Conservation (phyloP, 192 early-diverging fungal species). For the Gonapodya prolifera region DNA sequence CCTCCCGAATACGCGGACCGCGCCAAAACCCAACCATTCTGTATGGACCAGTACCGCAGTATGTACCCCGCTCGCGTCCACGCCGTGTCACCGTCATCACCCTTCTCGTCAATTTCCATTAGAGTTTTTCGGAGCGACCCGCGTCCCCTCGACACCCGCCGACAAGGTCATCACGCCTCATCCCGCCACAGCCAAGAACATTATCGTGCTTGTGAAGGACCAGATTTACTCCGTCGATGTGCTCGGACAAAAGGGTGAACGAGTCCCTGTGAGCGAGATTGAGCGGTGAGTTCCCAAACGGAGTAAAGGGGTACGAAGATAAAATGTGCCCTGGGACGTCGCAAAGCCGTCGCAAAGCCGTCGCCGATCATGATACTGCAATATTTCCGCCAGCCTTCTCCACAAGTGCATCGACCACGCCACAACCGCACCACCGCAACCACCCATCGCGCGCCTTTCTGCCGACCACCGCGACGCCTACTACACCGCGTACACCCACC, state of each 20-base stretch:
- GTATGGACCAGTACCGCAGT: slow-evolving; percentile 77
- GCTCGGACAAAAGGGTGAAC: slow-evolving; percentile 39
- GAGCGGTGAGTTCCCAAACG: slow-evolving; percentile 28
- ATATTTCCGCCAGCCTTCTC: slow-evolving; percentile 38
- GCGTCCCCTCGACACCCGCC: slow-evolving; percentile 63
- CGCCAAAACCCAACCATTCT: slow-evolving; percentile 50
- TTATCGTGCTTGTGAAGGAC: slow-evolving; percentile 57
- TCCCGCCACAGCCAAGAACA: slow-evolving; percentile 31
- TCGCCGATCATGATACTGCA: slow-evolving; percentile 6
- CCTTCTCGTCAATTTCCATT: too few species aligned
- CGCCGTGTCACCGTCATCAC: too few species aligned
- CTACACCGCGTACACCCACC: slow-evolving; percentile 40
- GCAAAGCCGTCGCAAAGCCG: neutral
- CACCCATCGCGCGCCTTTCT: slow-evolving; percentile 54
- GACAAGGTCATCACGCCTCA: slow-evolving; percentile 49
- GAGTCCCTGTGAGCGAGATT: slow-evolving; percentile 49
- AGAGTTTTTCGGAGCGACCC: slow-evolving; percentile 60
- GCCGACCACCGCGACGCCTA: slow-evolving; percentile 73
- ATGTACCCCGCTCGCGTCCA: too few species aligned
- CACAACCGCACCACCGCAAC: slow-evolving; percentile 21
- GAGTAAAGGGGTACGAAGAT: slow-evolving; percentile 8
- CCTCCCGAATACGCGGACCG: slow-evolving; percentile 41
- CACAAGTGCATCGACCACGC: slow-evolving; percentile 41
- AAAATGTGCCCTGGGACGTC: slow-evolving; percentile 6
- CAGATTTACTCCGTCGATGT: slow-evolving; percentile 67